Percentiles rank a stretch among this genome's conserved stretches.
Conservation (phyloP, 1,139 yeast genomes). For the Groenewaldozyma sp. region DNA sequence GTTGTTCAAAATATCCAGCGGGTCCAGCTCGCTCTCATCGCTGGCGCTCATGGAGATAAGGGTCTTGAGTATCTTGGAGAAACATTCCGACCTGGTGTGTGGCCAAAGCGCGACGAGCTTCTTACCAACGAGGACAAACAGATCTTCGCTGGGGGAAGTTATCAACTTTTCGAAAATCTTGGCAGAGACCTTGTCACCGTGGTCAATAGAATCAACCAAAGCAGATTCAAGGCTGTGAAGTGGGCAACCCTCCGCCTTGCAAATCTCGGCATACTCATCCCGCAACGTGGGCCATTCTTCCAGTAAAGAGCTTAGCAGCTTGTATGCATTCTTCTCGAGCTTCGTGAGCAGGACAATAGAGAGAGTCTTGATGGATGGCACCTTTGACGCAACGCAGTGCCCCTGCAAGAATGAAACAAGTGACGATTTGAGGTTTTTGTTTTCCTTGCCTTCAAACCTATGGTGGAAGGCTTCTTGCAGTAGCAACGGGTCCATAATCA, state of each 20-base stretch:
- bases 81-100: constrained; percentile 47
- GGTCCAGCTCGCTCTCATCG: constrained; percentile 41
- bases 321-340: constrained; percentile 25
- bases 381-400: constrained; percentile 37
- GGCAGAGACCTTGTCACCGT: constrained; percentile 51
- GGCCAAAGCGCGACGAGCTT: constrained; percentile 49
- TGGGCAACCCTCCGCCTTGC: constrained; percentile 41
- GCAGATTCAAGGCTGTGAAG: constrained; percentile 45
- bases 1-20: constrained; percentile 45
- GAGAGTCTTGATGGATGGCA: constrained; percentile 39
- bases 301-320: constrained; percentile 25
- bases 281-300: constrained; percentile 37
- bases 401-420: constrained; percentile 41
- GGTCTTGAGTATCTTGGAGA: constrained; percentile 47
- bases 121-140: constrained; percentile 42
- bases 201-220: constrained; percentile 49
- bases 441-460: constrained; percentile 16
- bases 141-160: constrained; percentile 38
- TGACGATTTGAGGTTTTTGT: constrained; percentile 15
- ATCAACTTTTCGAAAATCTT: constrained; percentile 46
- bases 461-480: constrained; percentile 30
- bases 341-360: constrained; percentile 32
- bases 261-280: constrained; percentile 36
- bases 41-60: constrained; percentile 49
- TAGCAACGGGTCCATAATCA: constrained; percentile 39